Evolutionary conservation across 139 green algal species (phyloP).

Genomic region (Dunaliella sp.): DNA sequence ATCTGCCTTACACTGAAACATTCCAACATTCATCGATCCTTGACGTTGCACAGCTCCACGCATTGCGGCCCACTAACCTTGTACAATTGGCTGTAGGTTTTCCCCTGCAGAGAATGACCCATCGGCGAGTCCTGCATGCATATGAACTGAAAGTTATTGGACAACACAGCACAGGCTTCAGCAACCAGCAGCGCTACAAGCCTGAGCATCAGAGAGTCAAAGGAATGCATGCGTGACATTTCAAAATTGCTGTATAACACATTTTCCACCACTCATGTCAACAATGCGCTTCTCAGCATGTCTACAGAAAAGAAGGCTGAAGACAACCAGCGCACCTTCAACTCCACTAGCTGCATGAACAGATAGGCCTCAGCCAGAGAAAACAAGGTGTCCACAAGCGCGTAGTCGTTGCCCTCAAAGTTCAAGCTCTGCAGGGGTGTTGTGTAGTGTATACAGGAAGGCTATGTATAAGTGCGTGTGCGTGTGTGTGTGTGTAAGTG

Average conservation of each 20-base stretch:
- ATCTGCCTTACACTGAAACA: too few relatives aligned
- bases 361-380: constrained; percentile 90
- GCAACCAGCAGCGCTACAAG: too few relatives aligned
- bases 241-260: too few relatives aligned
- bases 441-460: background rate
- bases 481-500: background rate
- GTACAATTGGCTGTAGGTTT: constrained; percentile 38
- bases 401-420: constrained; percentile 80
- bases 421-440: constrained; percentile 34
- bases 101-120: background rate
- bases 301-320: too few relatives aligned
- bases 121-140: constrained; percentile 29
- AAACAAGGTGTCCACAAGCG: constrained; percentile 96
- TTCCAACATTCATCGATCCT: too few relatives aligned
- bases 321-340: constrained; percentile 60
- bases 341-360: constrained; percentile 85
- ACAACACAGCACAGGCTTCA: too few relatives aligned
- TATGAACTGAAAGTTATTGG: too few relatives aligned
- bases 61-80: constrained; percentile 13
- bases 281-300: too few relatives aligned
- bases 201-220: too few relatives aligned
- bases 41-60: background rate
- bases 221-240: too few relatives aligned
- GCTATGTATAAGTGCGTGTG: background rate
- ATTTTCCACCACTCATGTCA: too few relatives aligned